Conservation (phyloP, 345 rosid species). For the Aquilaria malaccensis region DNA sequence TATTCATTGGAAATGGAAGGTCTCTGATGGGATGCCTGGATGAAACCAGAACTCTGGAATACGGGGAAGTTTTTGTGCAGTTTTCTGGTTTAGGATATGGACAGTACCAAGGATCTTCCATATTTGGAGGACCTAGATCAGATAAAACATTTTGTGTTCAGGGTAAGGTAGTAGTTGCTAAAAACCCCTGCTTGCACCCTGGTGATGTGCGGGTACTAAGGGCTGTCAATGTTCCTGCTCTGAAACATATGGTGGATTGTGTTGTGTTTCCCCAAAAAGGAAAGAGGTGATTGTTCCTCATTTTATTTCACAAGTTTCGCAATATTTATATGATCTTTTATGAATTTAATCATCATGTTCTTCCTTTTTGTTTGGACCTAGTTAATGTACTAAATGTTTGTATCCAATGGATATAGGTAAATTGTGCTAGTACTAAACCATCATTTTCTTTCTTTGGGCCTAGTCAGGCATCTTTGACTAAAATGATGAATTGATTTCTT, state of each 20-base stretch:
- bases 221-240: constrained; percentile 40
- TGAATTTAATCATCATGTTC: too few relatives aligned
- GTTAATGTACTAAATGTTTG: too few relatives aligned
- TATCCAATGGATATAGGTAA: too few relatives aligned
- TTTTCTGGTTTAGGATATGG: constrained; percentile 4
- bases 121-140: background rate
- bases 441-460: too few relatives aligned
- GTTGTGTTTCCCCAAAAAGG: constrained; percentile 60
- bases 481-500: too few relatives aligned
- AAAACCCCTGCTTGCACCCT: constrained; percentile 68
- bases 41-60: constrained; percentile 60
- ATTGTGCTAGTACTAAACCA: too few relatives aligned
- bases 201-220: constrained; percentile 43
- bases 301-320: background rate
- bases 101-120: background rate
- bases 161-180: constrained; percentile 30
- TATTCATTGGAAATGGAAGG: constrained; percentile 54
- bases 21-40: constrained; percentile 91
- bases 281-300: constrained; percentile 18
- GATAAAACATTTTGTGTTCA: background rate
- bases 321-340: too few relatives aligned
- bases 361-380: too few relatives aligned
- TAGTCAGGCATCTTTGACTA: too few relatives aligned
- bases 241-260: constrained; percentile 52
- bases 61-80: constrained; percentile 66